A percentile compares a stretch with the other conserved stretches of the same genome.
These are phyloP conservation scores for Cystoderma amianthinum DNA, from an alignment of 768 basidiomycete genomes.

Conservation along the genomic window DNA sequence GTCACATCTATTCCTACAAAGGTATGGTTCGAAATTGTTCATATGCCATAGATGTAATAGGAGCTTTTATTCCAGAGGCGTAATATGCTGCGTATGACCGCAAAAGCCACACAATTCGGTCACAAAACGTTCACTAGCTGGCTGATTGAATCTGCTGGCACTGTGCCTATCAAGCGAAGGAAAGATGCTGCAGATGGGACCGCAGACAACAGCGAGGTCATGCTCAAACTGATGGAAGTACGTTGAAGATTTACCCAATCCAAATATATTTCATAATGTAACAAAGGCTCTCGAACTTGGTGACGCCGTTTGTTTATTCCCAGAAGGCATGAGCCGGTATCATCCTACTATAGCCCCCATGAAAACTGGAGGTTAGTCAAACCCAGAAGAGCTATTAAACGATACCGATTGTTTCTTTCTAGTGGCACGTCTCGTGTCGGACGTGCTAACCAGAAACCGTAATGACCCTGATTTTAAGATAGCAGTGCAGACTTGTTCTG, in stretches of 20 bases:
- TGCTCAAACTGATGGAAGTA: constrained; percentile 67
- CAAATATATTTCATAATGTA: constrained; percentile 2
- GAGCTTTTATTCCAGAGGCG: too few relatives aligned
- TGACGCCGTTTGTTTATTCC: constrained; percentile 78
- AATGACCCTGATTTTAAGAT: constrained; percentile 67
- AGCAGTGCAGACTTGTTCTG: constrained; percentile 67
- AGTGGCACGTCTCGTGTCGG: constrained; percentile 81
- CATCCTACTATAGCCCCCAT: constrained; percentile 83
- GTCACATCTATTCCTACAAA: constrained; percentile 66
- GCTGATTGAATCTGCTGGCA: constrained; percentile 86
- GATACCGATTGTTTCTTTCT: neutral
- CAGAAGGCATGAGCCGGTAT: constrained; percentile 82
- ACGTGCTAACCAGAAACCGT: constrained; percentile 64
- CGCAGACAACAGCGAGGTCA: constrained; percentile 61
- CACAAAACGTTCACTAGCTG: constrained; percentile 80
- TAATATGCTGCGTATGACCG: constrained; percentile 77
- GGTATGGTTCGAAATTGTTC: constrained; percentile 23
- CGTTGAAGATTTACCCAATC: constrained; percentile 3
- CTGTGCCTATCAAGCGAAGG: constrained; percentile 72
- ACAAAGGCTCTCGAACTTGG: constrained; percentile 65
- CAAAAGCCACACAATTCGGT: constrained; percentile 85
- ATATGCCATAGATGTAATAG: neutral
- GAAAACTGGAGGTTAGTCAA: constrained; percentile 70
- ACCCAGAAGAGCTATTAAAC: neutral
- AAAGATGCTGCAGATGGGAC: constrained; percentile 56